Conservation (phyloP, 2,329 filamentous ascomycete genomes). For the Alternaria triticimaculans region DNA sequence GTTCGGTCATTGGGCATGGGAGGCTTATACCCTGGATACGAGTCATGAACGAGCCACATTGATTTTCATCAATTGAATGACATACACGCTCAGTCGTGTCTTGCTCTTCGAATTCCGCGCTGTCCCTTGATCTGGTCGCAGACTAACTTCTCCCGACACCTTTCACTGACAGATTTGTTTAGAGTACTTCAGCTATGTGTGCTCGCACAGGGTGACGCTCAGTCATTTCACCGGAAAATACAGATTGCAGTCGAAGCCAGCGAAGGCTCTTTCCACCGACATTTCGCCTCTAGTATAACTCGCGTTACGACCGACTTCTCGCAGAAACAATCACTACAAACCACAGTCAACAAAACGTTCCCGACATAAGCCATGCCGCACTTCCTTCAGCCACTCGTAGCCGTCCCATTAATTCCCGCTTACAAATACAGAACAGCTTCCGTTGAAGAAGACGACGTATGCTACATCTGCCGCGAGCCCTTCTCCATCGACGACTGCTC, state of each 20-base stretch:
- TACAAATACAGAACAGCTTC: not conserved
- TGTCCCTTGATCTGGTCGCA: not conserved
- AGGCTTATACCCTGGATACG: conserved; percentile 12
- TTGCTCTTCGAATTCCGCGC: not conserved
- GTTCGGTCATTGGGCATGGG: not conserved
- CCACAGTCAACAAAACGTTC: too few species aligned
- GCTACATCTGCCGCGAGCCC: not conserved
- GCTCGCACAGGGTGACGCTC: not conserved
- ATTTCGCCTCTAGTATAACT: not conserved
- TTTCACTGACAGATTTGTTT: not conserved
- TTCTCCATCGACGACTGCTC: not conserved
- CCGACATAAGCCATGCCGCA: too few species aligned
- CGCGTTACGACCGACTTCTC: too few species aligned
- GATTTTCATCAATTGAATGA: not conserved
- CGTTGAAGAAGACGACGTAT: not conserved
- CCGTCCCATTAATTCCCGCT: not conserved
- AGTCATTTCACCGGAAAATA: not conserved
- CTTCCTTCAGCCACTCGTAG: not conserved
- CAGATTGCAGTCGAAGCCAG: not conserved
- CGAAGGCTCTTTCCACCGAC: not conserved
- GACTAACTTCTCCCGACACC: not conserved
- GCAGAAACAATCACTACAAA: not conserved
- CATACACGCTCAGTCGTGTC: not conserved
- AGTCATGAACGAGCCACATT: not conserved
- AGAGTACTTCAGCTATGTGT: not conserved